Percentiles rank a stretch among this genome's conserved stretches.
Conservation (phyloP, 2,329 filamentous ascomycete genomes). For the Beauveria sp. region DNA sequence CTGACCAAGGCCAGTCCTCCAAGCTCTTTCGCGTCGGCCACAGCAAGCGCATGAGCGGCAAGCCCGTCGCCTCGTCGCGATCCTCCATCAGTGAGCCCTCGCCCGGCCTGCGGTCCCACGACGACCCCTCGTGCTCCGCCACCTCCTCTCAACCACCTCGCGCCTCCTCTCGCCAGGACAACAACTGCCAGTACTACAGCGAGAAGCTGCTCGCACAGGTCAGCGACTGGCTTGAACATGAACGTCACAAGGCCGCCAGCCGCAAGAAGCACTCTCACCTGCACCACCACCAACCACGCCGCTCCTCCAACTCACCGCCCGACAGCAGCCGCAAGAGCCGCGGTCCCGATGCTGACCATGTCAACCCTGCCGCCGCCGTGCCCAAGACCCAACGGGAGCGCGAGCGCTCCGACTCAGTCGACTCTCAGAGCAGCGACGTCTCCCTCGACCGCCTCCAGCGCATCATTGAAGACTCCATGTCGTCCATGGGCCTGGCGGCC, state of each 20-base stretch:
- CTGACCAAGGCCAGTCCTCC: conserved; percentile 21
- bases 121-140: conserved; percentile 18
- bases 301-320: conserved; percentile 33
- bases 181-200: conserved; percentile 33
- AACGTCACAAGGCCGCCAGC: conserved; percentile 55
- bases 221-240: conserved; percentile 73
- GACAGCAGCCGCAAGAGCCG: not conserved
- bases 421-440: conserved; percentile 57
- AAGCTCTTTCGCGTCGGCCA: conserved; percentile 27
- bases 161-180: conserved; percentile 21
- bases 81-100: conserved; percentile 34
- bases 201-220: conserved; percentile 66
- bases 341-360: conserved; percentile 14
- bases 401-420: conserved; percentile 46
- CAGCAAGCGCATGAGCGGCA: conserved; percentile 28
- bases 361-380: conserved; percentile 6
- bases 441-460: conserved; percentile 75
- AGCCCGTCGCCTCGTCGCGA: conserved; percentile 33
- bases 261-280: conserved; percentile 34
- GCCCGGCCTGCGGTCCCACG: conserved; percentile 19
- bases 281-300: conserved; percentile 29
- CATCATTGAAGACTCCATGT: conserved; percentile 65
- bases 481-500: conserved; percentile 41
- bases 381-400: conserved; percentile 22
- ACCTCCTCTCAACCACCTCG: conserved; percentile 6